Evolutionary conservation across 164 flowering plant genomes (phyloP).

Genomic region (Annona cherimola): DNA sequence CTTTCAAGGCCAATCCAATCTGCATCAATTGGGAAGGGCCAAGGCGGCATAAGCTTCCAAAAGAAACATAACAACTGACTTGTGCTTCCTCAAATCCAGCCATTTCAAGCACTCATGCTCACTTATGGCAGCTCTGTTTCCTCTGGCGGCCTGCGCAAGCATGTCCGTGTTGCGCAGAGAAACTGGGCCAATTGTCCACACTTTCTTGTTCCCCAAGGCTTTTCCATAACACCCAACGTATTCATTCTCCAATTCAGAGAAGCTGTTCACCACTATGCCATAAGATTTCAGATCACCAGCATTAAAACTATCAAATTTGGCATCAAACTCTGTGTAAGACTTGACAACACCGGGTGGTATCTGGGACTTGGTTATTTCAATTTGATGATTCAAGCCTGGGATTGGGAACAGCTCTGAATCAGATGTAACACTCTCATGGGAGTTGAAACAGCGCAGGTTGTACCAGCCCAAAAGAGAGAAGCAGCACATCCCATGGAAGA

Average conservation of each 20-base stretch:
- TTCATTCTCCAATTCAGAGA: slow-evolving; percentile 36
- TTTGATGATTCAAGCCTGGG: slow-evolving; percentile 31
- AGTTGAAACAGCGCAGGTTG: slow-evolving; percentile 8
- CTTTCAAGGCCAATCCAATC: slow-evolving; percentile 48
- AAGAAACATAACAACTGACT: slow-evolving; percentile 48
- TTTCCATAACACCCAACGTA: slow-evolving; percentile 25
- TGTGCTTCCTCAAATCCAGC: slow-evolving; percentile 31
- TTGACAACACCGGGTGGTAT: slow-evolving; percentile 17
- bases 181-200: slow-evolving; percentile 51
- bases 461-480: slow-evolving; percentile 23
- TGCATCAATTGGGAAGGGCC: slow-evolving; percentile 31
- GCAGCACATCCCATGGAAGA: slow-evolving; percentile 32
- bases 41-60: slow-evolving; percentile 36
- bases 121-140: slow-evolving; percentile 28
- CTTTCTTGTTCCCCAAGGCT: slow-evolving; percentile 19
- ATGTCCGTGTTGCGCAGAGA: slow-evolving; percentile 28
- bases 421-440: slow-evolving; percentile 17
- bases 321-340: not conserved
- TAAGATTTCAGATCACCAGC: slow-evolving; percentile 22
- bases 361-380: slow-evolving; percentile 28
- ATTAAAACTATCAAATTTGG: slow-evolving; percentile 1
- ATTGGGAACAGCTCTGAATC: slow-evolving; percentile 29
- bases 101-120: slow-evolving; percentile 30
- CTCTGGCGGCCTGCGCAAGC: slow-evolving; percentile 31
- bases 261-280: slow-evolving; percentile 42